Evolutionary conservation across 129 eudicot genomes (phyloP).

Genomic region (Flaveria linearis): DNA sequence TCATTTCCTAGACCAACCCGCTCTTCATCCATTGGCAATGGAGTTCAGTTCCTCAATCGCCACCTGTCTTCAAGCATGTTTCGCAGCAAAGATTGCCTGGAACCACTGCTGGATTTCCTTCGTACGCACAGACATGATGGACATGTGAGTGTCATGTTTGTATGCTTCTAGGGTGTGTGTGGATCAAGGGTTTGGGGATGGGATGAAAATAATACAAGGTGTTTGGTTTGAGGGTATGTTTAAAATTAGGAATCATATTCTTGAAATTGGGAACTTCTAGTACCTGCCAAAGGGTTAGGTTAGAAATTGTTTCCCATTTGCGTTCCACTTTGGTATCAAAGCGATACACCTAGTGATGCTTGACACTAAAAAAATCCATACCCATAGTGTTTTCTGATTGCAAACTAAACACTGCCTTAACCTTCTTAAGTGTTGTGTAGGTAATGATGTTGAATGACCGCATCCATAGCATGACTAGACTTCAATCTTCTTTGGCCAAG

Average conservation of each 20-base stretch:
- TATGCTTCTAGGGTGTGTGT: constrained; percentile 1
- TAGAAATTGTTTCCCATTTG: not conserved
- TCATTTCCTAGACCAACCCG: constrained; percentile 82
- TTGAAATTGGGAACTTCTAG: not conserved
- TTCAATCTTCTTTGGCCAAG: constrained; percentile 66
- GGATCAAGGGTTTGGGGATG: constrained; percentile 4
- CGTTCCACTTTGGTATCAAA: constrained; percentile 4
- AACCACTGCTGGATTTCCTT: constrained; percentile 88
- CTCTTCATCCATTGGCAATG: constrained; percentile 90
- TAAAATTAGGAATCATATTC: not conserved
- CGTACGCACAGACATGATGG: constrained; percentile 79
- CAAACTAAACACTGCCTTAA: constrained; percentile 7
- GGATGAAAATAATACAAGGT: not conserved
- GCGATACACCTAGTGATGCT: not conserved
- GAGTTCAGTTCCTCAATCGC: constrained; percentile 94
- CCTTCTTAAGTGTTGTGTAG: constrained; percentile 38
- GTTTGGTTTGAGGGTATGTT: not conserved
- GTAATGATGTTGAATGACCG: constrained; percentile 92
- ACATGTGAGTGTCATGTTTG: constrained; percentile 53
- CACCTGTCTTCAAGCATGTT: constrained; percentile 97
- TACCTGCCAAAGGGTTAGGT: not conserved
- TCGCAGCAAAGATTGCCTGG: constrained; percentile 84
- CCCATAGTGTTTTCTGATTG: not conserved
- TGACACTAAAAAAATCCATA: not conserved
- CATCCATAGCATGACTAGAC: constrained; percentile 62